phyloP scores from a whole-genome alignment of 129 eudicot genomes.

The Mikania micrantha region DNA sequence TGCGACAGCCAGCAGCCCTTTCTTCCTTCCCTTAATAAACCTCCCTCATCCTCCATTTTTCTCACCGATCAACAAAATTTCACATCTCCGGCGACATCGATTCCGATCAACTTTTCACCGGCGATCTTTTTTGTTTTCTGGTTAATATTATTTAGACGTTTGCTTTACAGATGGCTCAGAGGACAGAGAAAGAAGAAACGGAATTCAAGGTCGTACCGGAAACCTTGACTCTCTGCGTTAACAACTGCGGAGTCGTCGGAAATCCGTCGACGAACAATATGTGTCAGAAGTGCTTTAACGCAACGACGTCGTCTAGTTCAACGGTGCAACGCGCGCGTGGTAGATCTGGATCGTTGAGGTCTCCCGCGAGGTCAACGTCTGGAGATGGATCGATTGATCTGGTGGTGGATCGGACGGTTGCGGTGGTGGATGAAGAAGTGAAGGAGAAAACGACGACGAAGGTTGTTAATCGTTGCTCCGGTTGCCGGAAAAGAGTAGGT shows the following conservation, averaged over 20 bases:
- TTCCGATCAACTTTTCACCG: background rate
- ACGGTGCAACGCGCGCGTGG: conserved; percentile 25
- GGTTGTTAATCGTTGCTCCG: conserved; percentile 60
- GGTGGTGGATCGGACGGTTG: conserved; percentile 5
- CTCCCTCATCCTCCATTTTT: conserved; percentile 18
- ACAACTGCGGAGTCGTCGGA: conserved; percentile 54
- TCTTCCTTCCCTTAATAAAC: conserved; percentile 30
- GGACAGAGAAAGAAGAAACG: conserved; percentile 64
- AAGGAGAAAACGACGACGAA: background rate
- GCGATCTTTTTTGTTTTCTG: background rate
- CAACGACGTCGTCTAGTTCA: conserved; percentile 29
- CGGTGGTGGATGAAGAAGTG: background rate
- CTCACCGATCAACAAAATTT: background rate
- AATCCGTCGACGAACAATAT: conserved; percentile 43
- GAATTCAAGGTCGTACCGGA: conserved; percentile 68
- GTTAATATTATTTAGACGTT: background rate
- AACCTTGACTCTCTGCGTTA: conserved; percentile 43
- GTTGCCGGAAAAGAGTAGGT: conserved; percentile 62
- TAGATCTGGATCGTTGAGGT: conserved; percentile 45
- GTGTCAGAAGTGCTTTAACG: conserved; percentile 57
- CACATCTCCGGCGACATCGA: background rate
- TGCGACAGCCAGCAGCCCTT: conserved; percentile 24
- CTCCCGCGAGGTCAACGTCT: conserved; percentile 21
- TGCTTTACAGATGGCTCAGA: conserved; percentile 48
- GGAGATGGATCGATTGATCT: background rate